Percentiles rank a stretch among this genome's conserved stretches.
Conservation (phyloP, 176 grass and related monocot species). For the Lolium multiflorum region DNA sequence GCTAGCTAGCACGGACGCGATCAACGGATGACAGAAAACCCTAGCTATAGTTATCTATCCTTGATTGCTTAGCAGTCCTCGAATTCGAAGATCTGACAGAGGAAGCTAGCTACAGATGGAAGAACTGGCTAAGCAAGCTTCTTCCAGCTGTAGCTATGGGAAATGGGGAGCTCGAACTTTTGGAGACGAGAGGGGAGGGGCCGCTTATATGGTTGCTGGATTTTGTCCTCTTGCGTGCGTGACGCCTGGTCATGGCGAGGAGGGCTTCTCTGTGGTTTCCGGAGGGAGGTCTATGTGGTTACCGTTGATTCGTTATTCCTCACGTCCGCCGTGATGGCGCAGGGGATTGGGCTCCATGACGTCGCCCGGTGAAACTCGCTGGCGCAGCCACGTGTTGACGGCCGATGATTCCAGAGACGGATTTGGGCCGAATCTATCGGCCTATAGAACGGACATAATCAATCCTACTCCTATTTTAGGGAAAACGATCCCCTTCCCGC, state of each 20-base stretch:
- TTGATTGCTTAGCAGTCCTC: neutral
- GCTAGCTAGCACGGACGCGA: neutral
- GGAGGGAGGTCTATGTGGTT: neutral
- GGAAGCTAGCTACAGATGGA: neutral
- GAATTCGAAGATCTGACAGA: neutral
- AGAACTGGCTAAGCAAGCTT: neutral
- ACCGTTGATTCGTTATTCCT: conserved; percentile 32
- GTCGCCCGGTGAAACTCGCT: conserved; percentile 21
- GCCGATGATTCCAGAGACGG: neutral
- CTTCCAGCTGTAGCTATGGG: conserved; percentile 18
- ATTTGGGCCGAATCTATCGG: neutral
- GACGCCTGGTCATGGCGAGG: neutral
- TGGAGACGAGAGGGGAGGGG: conserved; percentile 49
- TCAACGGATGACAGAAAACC: neutral
- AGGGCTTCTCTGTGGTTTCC: conserved; percentile 16
- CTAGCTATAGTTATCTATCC: neutral
- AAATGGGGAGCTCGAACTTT: conserved; percentile 65
- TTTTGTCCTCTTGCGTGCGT: conserved; percentile 49
- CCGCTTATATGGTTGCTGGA: conserved; percentile 61
- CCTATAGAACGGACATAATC: neutral
- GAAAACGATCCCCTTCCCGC: neutral
- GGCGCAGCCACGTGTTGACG: conserved; percentile 39
- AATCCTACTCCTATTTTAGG: neutral
- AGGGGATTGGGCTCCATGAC: conserved; percentile 26
- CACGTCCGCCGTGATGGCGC: conserved; percentile 34